Base-by-base conservation (phyloP, 768 basidiomycete species). In the Macrocybe gigantea region DNA sequence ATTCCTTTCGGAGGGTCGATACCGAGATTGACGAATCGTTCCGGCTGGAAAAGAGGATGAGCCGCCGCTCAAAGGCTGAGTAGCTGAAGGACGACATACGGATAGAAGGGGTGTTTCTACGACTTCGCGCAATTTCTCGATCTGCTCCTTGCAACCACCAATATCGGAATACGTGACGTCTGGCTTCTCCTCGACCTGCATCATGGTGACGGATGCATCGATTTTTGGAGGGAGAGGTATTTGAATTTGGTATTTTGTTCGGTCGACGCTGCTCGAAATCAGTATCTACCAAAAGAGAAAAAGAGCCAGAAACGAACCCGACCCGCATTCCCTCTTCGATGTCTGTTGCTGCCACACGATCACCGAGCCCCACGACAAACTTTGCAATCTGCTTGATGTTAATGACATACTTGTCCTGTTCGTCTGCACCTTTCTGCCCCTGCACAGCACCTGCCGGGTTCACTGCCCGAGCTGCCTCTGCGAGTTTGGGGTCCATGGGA, bases 321-420 rank as follows among this genome's bases (percentile, higher is more conserved):
- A 99, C 96, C 46, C 96, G 86, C 96, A 99, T 99, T n/a, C 96
- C 96, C 73, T 99, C 96, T 65, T 99, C 96, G 45, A 99, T 93
- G 71, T 99, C 96, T 2, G 95, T 96, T 8, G 93, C 90, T 15
- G 96, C 91, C 1, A 99, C 93, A 37, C 93, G 85, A 56, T 99
- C 96, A 13, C 93, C 94, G 5, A 99, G 71, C 13, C 93, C 96
- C 38, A 99, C 96, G 7, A 99, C 96, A 62, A 97, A 98, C 69
- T 99, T 99, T 7, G 96, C 96, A 61, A 98, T 96, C 71, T 99
- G 96, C 66, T 97, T 96, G 68, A 99, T 94, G 64, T 95, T 96
- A 68, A 99, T 98, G 59, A 99, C 92, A 68, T 99, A 98, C 69
- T 97, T 94, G 71, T 98, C 95, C 60, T 95, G 93, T 64, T 98